phyloP scores from a whole-genome alignment of 306 rosid species.

The Vigna nakashimae region DNA sequence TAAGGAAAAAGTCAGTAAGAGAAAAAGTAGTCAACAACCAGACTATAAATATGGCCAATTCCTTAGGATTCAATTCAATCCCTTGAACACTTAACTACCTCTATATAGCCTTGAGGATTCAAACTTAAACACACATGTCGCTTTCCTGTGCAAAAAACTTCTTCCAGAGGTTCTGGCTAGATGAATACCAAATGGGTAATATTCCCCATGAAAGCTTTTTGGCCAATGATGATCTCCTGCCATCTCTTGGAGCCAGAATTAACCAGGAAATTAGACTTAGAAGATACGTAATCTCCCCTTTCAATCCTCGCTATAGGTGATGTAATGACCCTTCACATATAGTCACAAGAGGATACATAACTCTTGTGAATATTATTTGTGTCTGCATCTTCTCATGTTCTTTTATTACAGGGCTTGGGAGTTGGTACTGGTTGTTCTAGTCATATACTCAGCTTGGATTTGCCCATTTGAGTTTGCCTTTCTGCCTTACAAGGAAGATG shows the following conservation, averaged over 20 bases:
- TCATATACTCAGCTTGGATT: conserved; percentile 94
- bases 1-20: neutral
- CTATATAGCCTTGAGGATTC: conserved; percentile 34
- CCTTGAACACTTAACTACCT: conserved; percentile 37
- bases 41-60: conserved; percentile 40
- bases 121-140: conserved; percentile 48
- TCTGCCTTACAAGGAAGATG: conserved; percentile 64
- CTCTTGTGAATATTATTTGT: conserved; percentile 38
- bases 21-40: conserved; percentile 27
- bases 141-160: conserved; percentile 59
- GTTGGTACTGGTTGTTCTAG: conserved; percentile 77
- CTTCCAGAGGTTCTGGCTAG: conserved; percentile 65
- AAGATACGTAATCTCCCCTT: conserved; percentile 73
- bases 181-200: conserved; percentile 65
- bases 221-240: conserved; percentile 66
- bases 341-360: neutral
- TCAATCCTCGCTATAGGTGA: conserved; percentile 74
- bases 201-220: conserved; percentile 61
- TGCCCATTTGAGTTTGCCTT: conserved; percentile 93
- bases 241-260: conserved; percentile 80
- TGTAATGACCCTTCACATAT: conserved; percentile 24
- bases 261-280: conserved; percentile 65
- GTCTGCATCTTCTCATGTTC: conserved; percentile 44
- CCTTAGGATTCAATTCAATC: conserved; percentile 28
- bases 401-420: conserved; percentile 83